phyloP scores from a whole-genome alignment of 768 basidiomycete species.

The Panaeolus cyanescens region DNA sequence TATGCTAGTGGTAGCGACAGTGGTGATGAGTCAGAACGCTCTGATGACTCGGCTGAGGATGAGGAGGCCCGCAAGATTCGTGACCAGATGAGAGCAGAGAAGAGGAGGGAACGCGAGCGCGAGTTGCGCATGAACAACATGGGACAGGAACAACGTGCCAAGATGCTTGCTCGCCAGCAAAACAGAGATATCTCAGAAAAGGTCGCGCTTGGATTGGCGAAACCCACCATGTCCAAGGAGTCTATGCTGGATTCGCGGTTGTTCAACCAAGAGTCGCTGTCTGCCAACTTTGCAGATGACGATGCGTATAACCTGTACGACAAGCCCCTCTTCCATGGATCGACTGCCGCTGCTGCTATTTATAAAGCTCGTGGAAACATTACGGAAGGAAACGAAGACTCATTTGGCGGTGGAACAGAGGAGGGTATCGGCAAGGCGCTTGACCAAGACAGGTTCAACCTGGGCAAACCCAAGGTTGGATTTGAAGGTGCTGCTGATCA shows the following conservation, averaged over 20 bases:
- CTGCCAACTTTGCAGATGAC: slow-evolving; percentile 82
- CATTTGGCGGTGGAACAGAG: slow-evolving; percentile 93
- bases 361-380: slow-evolving; percentile 95
- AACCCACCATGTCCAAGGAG: slow-evolving; percentile 95
- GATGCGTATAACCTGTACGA: slow-evolving; percentile 97
- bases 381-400: slow-evolving; percentile 82
- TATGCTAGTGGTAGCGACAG: slow-evolving; percentile 81
- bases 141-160: slow-evolving; percentile 95
- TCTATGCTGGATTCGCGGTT: slow-evolving; percentile 96
- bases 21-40: slow-evolving; percentile 56
- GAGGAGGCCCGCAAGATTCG: slow-evolving; percentile 86
- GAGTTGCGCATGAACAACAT: slow-evolving; percentile 99
- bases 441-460: slow-evolving; percentile 90
- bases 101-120: slow-evolving; percentile 90
- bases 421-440: slow-evolving; percentile 91
- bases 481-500: slow-evolving; percentile 91
- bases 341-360: slow-evolving; percentile 97
- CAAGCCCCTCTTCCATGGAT: slow-evolving; percentile 93
- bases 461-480: slow-evolving; percentile 82
- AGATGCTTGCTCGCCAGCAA: slow-evolving; percentile 93
- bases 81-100: slow-evolving; percentile 89
- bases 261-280: slow-evolving; percentile 94
- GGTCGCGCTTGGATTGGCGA: slow-evolving; percentile 95
- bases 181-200: slow-evolving; percentile 99
- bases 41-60: slow-evolving; percentile 64